A percentile compares a stretch with the other conserved stretches of the same genome.
Evolutionary conservation across 2,329 filamentous ascomycete species (phyloP).

Genomic region (Cladorrhinum sp.): DNA sequence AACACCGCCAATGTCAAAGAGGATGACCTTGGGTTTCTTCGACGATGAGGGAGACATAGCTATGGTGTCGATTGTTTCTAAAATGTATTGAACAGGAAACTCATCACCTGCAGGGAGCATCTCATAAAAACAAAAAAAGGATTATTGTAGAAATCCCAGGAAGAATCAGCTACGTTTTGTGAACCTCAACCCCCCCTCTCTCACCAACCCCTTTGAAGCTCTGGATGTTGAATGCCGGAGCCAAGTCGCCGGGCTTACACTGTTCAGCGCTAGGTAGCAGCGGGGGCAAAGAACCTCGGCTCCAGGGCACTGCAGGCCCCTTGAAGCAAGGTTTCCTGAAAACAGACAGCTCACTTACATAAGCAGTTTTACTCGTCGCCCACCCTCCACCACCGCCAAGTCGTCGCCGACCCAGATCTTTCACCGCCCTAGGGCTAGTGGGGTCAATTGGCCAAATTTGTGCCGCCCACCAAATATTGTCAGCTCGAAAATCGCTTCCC

Average conservation of each 20-base stretch:
- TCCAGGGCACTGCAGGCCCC: conserved; percentile 8
- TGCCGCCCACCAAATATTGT: conserved; percentile 38
- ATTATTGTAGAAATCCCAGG: neutral
- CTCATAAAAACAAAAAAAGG: neutral
- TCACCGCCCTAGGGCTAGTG: conserved; percentile 32
- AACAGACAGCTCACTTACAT: neutral
- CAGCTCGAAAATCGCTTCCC: conserved; percentile 24
- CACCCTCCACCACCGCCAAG: conserved; percentile 8
- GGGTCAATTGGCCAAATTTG: conserved; percentile 34
- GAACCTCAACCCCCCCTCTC: neutral
- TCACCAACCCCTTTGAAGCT: neutral
- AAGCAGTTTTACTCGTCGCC: conserved; percentile 14
- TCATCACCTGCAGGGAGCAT: conserved; percentile 28
- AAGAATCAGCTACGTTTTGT: neutral
- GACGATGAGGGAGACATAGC: conserved; percentile 44
- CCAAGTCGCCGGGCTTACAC: conserved; percentile 2
- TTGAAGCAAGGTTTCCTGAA: neutral
- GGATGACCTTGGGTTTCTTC: conserved; percentile 64
- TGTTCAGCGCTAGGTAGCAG: neutral
- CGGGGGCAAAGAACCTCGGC: conserved; percentile 23
- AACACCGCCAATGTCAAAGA: conserved; percentile 96
- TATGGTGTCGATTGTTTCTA: conserved; percentile 30
- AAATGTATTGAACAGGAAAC: conserved; percentile 30
- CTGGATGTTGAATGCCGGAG: conserved; percentile 8
- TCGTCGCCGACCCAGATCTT: conserved; percentile 36